Percentiles rank a stretch among this genome's conserved stretches.
These are phyloP conservation scores for Ensete ventricosum DNA, from an alignment of 176 grass and related monocot genomes.

Conservation along the genomic window DNA sequence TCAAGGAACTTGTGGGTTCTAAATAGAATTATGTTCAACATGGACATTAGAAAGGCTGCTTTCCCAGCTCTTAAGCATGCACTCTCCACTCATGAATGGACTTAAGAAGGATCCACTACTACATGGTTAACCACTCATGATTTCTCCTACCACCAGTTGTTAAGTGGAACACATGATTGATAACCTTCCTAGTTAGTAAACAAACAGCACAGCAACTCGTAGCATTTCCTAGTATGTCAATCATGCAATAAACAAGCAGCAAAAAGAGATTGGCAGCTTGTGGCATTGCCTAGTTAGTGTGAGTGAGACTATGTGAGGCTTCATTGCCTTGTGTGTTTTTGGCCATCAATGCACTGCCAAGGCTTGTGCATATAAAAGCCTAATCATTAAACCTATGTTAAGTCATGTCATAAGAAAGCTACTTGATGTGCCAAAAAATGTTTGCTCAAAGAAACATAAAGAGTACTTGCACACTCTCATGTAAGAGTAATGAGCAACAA, in stretches of 20 bases:
- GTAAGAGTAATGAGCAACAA: not conserved
- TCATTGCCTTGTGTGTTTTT: not conserved
- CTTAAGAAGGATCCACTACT: not conserved
- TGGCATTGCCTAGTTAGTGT: too few relatives aligned
- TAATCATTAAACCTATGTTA: not conserved
- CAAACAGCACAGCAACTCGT: not conserved
- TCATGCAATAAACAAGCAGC: not conserved
- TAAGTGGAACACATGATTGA: not conserved
- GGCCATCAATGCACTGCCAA: too few relatives aligned
- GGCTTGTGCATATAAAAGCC: not conserved
- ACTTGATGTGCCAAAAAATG: not conserved
- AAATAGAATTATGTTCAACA: not conserved
- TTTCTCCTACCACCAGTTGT: not conserved
- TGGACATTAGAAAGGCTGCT: not conserved
- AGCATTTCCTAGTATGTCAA: too few relatives aligned
- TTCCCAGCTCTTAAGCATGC: not conserved
- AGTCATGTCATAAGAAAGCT: not conserved
- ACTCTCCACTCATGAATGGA: not conserved
- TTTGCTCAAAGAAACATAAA: not conserved
- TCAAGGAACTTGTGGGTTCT: not conserved
- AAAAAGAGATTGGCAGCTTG: not conserved
- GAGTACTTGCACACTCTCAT: not conserved
- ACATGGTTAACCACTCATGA: not conserved
- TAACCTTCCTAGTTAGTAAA: too few relatives aligned
- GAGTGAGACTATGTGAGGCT: not conserved